Percentiles rank a stretch among this genome's conserved stretches.
Evolutionary conservation across 2,329 filamentous ascomycete genomes (phyloP).

Genomic region (Alternaria angustiovoidea): DNA sequence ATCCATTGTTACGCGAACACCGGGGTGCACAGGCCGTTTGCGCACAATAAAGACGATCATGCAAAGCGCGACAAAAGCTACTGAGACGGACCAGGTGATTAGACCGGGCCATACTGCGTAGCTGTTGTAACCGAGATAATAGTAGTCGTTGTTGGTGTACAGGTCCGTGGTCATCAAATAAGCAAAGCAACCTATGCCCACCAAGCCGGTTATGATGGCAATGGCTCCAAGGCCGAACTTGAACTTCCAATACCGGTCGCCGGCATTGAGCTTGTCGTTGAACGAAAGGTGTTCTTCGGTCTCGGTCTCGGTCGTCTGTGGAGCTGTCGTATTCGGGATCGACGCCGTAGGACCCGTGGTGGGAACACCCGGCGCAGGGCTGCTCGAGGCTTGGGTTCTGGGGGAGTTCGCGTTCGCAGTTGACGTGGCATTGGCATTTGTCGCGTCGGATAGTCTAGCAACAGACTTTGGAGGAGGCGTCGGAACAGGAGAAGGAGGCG

Average conservation of each 20-base stretch:
- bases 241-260: conserved; percentile 44
- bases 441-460: conserved; percentile 10
- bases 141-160: conserved; percentile 10
- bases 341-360: conserved; percentile 6
- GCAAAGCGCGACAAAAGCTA: conserved; percentile 43
- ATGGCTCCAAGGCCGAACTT: conserved; percentile 35
- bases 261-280: conserved; percentile 37
- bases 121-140: conserved; percentile 20
- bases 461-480: conserved; percentile 4
- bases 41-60: conserved; percentile 37
- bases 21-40: conserved; percentile 44
- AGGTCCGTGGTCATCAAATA: conserved; percentile 25
- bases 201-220: conserved; percentile 34
- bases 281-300: conserved; percentile 22
- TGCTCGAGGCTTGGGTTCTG: conserved; percentile 5
- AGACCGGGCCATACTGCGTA: conserved; percentile 30
- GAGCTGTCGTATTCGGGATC: conserved; percentile 1
- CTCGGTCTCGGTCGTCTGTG: conserved; percentile 6
- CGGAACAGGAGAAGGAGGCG: conserved; percentile 4
- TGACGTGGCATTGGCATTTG: background rate
- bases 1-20: conserved; percentile 45
- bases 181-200: conserved; percentile 44
- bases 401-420: background rate
- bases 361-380: conserved; percentile 7
- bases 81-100: conserved; percentile 40